Base-by-base conservation (phyloP, 345 rosid genomes). In the Gossypium arboreum region DNA sequence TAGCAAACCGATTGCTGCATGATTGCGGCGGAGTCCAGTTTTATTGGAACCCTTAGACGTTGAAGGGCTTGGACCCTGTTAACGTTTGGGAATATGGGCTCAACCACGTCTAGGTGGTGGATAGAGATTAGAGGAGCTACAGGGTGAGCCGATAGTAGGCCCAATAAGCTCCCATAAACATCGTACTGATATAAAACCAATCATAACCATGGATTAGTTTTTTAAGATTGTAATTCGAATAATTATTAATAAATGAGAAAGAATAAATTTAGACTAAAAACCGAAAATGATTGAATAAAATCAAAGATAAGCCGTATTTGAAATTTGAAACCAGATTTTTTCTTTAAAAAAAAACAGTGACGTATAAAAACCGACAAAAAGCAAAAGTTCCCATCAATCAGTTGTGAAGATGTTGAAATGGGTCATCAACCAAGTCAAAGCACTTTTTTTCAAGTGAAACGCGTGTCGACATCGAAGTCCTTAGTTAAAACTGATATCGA, bases 71-170 rank as follows among this genome's bases (percentile, higher is more conserved):
- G 77, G 2, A 83, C 58, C 59, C 90, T 85, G 56, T 74, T 78
- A 80, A 78, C 57, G 5, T 80, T 70, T 3, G 97, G 98, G 79
- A 92, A 91, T 39, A 92, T 75, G 59, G 97, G 91, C 18, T 90
- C 85, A 0, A 92, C 77, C 22, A 83, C 12, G 60, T 92, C 92
- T 16, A 91, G 61, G 81, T 90, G 97, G 82, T 94, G 98, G 22
- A 94, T 78, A 0, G 95, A 87, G 1, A 92, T 78, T 7, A 94
- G 17, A 3, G 98, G 93, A 6, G 97, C 77, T 0, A 89, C 10
- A 1, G 97, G 98, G 80, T 91, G 98, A 7, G 97, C 94, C 8
- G 93, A 80, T 4, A 94, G 82, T 6, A 91, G 82, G 34, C 98
- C 98, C 57, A 84, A 72, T 2, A 85, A 47, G 73, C 84, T 84